Evolutionary conservation across 352 stramenopile species (phyloP), one percentile per base, ranked within the genome.

Genomic region (Phytophthora sojae): DNA sequence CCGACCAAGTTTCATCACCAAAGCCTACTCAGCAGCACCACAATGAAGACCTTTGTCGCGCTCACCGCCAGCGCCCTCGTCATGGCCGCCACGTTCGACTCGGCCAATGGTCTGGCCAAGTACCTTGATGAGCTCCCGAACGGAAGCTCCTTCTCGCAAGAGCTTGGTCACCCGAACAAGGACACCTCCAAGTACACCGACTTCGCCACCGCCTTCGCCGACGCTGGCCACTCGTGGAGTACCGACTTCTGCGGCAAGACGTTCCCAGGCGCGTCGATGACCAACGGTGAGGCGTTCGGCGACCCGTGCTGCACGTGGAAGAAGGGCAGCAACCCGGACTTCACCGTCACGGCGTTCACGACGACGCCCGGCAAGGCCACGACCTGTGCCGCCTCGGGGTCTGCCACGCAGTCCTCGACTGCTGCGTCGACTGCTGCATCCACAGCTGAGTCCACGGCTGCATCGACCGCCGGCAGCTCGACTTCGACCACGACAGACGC

Each of bases 81-180:
- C 29, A 6, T 65, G 25, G 53, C 54, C 17, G 26, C 49, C 39
- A 55, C 55, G 2, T 23, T 51, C 35, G 61, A 66, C 47, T 52
- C 65, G 4, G 60, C 49, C 17, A 39, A 35, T 35, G 50, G 49
- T 47, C 29, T 66, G 17, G 47, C 54, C 53, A 54, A 49, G 30
- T 74, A 70, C 51, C 67, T 75, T 12, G 39, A 58, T 19, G 61
- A 75, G 12, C 79, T 83, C 53, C 76, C 76, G 11, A 83, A 83
- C 69, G 73, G 76, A 29, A 61, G 53, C 8, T 63, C 35, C 17
- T 77, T 83, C 64, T 53, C 72, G 21, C 77, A 81, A 62, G 58
- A 62, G 32, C 70, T 83, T 53, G 72, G 69, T 1, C 76, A 81
- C 58, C 54, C 72, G 11, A 32, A 37, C 23, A 57, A 59, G 5